A percentile compares a stretch with the other conserved stretches of the same genome.
phyloP scores from a whole-genome alignment of 1,139 yeast genomes.

The Yamadazyma dushanensis region DNA sequence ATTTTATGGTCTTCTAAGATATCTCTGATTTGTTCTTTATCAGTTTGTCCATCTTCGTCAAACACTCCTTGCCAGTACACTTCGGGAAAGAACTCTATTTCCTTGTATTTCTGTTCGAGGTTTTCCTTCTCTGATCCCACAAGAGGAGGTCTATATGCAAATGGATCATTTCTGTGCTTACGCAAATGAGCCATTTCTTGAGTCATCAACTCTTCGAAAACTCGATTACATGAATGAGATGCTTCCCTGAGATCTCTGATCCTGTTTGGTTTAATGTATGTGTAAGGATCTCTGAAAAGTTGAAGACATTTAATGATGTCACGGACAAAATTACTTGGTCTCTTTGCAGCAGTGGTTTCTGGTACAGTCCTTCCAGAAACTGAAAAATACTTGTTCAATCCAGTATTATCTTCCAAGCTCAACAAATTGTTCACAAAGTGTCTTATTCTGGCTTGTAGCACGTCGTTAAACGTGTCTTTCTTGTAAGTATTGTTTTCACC shows the following conservation, averaged over 20 bases:
- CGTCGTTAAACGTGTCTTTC: constrained; percentile 43
- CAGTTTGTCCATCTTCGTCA: constrained; percentile 22
- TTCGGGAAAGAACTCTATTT: constrained; percentile 35
- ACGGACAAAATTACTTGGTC: constrained; percentile 24
- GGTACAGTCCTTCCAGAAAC: constrained; percentile 27
- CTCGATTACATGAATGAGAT: constrained; percentile 25
- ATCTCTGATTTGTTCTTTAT: constrained; percentile 26
- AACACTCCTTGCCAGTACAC: constrained; percentile 36
- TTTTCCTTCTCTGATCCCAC: constrained; percentile 20
- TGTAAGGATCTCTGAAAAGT: constrained; percentile 39
- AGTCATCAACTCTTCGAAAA: constrained; percentile 28
- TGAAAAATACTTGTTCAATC: constrained; percentile 43
- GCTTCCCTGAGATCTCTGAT: constrained; percentile 22
- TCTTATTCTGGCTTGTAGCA: constrained; percentile 37
- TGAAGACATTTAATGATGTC: constrained; percentile 35
- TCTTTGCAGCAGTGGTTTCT: constrained; percentile 23
- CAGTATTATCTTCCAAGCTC: constrained; percentile 46
- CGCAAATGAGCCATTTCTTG: constrained; percentile 27
- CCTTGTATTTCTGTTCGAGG: constrained; percentile 23
- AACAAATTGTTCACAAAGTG: constrained; percentile 34
- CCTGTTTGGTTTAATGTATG: constrained; percentile 25
- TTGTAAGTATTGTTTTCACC: constrained; percentile 27
- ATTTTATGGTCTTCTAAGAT: constrained; percentile 28
- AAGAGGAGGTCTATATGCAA: constrained; percentile 11
- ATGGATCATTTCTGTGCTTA: constrained; percentile 7